Conservation (phyloP, 2,329 filamentous ascomycete genomes). For the Xylaria sp. region DNA sequence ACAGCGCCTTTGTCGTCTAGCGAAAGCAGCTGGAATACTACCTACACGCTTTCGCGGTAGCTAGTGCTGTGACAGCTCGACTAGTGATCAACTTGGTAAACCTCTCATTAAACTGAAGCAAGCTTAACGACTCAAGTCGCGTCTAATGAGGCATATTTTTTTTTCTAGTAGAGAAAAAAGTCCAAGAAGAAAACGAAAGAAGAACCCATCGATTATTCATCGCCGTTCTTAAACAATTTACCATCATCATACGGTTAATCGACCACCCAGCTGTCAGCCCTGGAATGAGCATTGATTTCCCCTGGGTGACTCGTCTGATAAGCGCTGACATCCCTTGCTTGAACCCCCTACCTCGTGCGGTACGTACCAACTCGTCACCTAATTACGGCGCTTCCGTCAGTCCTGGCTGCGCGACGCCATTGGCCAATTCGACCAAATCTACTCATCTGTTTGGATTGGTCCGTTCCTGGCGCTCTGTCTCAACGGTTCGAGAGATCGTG, state of each 20-base stretch:
- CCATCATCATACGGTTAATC: background rate
- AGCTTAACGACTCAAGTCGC: background rate
- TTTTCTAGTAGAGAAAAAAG: background rate
- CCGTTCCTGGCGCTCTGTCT: conserved; percentile 26
- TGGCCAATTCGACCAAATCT: conserved; percentile 35
- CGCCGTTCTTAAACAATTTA: background rate
- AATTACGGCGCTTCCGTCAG: conserved; percentile 46
- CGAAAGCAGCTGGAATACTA: conserved; percentile 6
- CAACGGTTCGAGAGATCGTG: conserved; percentile 21
- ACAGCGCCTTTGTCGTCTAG: background rate
- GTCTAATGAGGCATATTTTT: conserved; percentile 13
- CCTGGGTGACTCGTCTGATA: conserved; percentile 35
- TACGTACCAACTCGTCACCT: conserved; percentile 23
- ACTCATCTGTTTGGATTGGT: conserved; percentile 23
- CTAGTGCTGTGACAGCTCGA: conserved; percentile 9
- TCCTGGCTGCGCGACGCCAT: conserved; percentile 34
- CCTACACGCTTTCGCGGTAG: background rate
- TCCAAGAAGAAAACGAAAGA: conserved; percentile 8
- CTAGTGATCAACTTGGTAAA: conserved; percentile 5
- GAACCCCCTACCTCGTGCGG: conserved; percentile 28
- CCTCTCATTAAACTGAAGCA: background rate
- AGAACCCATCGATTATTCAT: background rate
- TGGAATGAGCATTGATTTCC: conserved; percentile 23
- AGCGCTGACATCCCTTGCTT: conserved; percentile 41
- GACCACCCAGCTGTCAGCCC: conserved; percentile 5